Base-by-base conservation (phyloP, 1,284 basidiomycete species). In the Ganoderma lingzhi region DNA sequence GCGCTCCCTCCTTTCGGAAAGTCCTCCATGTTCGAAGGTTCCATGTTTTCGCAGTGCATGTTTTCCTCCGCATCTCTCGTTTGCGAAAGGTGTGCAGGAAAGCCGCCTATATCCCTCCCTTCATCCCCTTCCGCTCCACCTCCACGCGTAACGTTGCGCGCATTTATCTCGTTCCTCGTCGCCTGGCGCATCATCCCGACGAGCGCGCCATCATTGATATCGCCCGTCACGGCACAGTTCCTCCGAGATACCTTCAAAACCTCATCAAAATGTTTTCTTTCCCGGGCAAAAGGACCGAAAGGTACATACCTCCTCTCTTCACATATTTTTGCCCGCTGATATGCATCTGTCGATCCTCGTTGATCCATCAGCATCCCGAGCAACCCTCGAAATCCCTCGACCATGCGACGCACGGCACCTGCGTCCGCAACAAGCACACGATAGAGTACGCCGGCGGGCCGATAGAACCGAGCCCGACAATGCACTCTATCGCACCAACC, bases 291-390 rank as follows among this genome's bases (percentile, higher is more conserved):
- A 39, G 35, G 56, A 58, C 35, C 9, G 39, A 58, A 58, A 58
- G 32, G 56, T 32, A 39, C 56, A 10, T 8, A 58, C 56, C 35
- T 39, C 32, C 0, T n/a, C 56, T 17, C 56, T 58, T 58, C 56
- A 58, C 56, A 55, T 58, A 58, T 37, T 10, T 37, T 58, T 37
- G 56, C 56, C 56, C 56, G 56, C 56, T 37, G 56, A 35, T 19
- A n/a, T 35, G 12, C 12, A n/a, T n/a, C 35, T 23, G 35, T 39
- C 32, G 56, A 58, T 58, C 56, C 35, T 37, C 35, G 35, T 58
- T 58, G 17, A 23, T 37, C 30, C 56, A 35, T 12, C 56, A 39
- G 9, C 55, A 30, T 58, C 55, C 28, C 28, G 55, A 58, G 9
- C 9, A 23, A 51, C 23, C 48, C n/a, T 51, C 48, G 48, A 51